A percentile compares a stretch with the other conserved stretches of the same genome.
Conservation (phyloP, 208 protist genomes). For the Crithidia fasciculata region DNA sequence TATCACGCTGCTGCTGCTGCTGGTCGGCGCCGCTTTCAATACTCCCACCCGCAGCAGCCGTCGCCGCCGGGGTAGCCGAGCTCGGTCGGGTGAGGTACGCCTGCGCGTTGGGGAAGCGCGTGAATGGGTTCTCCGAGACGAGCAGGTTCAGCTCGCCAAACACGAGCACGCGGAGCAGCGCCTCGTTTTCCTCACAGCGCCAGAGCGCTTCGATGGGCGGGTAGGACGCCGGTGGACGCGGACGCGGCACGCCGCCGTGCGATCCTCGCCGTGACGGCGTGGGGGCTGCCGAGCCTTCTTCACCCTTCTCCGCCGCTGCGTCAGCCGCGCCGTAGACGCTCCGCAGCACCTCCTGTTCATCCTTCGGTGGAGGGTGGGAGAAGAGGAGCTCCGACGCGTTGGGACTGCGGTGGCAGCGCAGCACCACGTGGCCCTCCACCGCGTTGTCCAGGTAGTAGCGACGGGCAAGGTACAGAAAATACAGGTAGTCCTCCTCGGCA, state of each 20-base stretch:
- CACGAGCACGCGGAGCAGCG: conserved; percentile 77
- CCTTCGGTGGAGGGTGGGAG: conserved; percentile 77
- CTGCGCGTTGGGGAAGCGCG: conserved; percentile 78
- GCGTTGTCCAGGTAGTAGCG: conserved; percentile 87
- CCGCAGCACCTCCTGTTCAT: conserved; percentile 67
- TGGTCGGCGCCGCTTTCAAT: conserved; percentile 3
- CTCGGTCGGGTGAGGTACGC: conserved; percentile 72
- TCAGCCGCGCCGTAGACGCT: conserved; percentile 12
- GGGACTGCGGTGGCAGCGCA: conserved; percentile 75
- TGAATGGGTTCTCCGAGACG: conserved; percentile 84
- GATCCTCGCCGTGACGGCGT: background rate
- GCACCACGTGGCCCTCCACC: conserved; percentile 86
- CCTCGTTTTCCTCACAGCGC: conserved; percentile 79
- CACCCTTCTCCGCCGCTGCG: background rate
- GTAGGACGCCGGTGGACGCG: conserved; percentile 48
- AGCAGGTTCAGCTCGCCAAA: conserved; percentile 90
- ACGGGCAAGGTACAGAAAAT: conserved; percentile 82
- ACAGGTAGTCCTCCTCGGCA: conserved; percentile 57
- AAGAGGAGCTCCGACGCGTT: conserved; percentile 75
- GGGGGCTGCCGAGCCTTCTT: background rate
- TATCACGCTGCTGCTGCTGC: conserved; percentile 22
- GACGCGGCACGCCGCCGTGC: conserved; percentile 6
- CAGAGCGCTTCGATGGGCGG: conserved; percentile 79
- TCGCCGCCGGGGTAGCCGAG: conserved; percentile 20
- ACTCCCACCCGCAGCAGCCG: conserved; percentile 4